phyloP scores from a whole-genome alignment of 2,329 filamentous ascomycete genomes.

The Lasiodiplodia sp. region DNA sequence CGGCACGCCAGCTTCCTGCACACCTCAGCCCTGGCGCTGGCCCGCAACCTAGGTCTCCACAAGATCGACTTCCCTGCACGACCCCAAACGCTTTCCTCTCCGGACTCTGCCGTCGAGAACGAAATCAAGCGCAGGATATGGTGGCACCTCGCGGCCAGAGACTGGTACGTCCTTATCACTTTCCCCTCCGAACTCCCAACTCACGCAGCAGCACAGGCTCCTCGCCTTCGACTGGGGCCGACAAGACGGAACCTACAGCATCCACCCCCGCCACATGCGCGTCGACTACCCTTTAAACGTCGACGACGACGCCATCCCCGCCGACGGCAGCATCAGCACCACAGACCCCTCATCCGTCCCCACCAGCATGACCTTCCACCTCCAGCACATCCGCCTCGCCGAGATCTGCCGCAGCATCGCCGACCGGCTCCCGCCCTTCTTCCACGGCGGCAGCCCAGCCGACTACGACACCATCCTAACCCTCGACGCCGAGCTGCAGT shows the following conservation, averaged over 20 bases:
- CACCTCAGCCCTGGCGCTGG: background rate
- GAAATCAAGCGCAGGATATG: constrained; percentile 50
- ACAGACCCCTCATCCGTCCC: constrained; percentile 32
- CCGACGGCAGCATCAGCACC: constrained; percentile 21
- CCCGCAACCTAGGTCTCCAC: background rate
- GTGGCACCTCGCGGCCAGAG: constrained; percentile 50
- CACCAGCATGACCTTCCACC: constrained; percentile 51
- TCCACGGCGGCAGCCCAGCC: constrained; percentile 31
- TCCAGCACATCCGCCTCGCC: constrained; percentile 36
- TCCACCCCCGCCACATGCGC: constrained; percentile 49
- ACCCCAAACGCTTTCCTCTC: too few species aligned
- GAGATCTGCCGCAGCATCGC: constrained; percentile 34
- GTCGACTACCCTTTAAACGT: constrained; percentile 47
- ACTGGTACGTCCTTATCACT: constrained; percentile 40
- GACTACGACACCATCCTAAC: constrained; percentile 44
- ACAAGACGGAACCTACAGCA: constrained; percentile 47
- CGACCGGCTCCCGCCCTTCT: constrained; percentile 42
- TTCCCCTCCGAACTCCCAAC: too few species aligned
- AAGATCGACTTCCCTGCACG: too few species aligned
- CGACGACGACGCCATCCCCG: constrained; percentile 45
- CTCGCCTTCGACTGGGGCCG: constrained; percentile 31
- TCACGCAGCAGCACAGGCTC: constrained; percentile 20
- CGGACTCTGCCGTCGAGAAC: constrained; percentile 36
- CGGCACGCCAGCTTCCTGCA: background rate
- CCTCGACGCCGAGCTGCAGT: constrained; percentile 45